A percentile compares a stretch with the other conserved stretches of the same genome.
Evolutionary conservation across 1,284 basidiomycete genomes (phyloP).

Genomic region (Fomitopsis betulina): DNA sequence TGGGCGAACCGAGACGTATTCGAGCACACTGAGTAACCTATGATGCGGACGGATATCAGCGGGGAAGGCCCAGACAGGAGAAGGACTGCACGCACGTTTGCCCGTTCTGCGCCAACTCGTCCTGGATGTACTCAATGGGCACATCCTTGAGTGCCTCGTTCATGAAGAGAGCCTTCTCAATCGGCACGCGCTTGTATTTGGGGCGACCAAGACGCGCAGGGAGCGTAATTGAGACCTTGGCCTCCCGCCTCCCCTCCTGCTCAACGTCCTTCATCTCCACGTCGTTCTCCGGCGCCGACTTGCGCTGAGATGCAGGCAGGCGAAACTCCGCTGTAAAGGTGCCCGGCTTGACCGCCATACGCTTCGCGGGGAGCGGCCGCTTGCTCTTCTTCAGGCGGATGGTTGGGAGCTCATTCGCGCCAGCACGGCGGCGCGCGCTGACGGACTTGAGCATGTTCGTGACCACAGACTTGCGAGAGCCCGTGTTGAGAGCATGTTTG

Average conservation of each 20-base stretch:
- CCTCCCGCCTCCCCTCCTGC: neutral
- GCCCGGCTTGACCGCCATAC: constrained; percentile 4
- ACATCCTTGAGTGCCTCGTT: constrained; percentile 29
- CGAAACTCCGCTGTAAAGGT: neutral
- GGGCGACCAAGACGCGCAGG: constrained; percentile 32
- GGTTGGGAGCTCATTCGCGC: neutral
- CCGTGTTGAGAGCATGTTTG: constrained; percentile 6
- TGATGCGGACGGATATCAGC: neutral
- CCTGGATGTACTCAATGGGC: constrained; percentile 32
- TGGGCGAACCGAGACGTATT: constrained; percentile 10
- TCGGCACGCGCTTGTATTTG: constrained; percentile 22
- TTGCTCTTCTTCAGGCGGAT: neutral
- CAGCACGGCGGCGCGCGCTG: neutral
- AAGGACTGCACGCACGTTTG: constrained; percentile 25
- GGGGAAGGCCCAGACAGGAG: neutral
- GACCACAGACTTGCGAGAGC: constrained; percentile 12
- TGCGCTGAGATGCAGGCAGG: neutral
- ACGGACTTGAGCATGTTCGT: constrained; percentile 9
- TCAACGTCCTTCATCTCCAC: constrained; percentile 8
- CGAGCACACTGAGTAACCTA: constrained; percentile 8
- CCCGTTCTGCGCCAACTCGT: constrained; percentile 25
- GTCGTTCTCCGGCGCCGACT: neutral
- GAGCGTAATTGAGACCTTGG: constrained; percentile 14
- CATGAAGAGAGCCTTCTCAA: constrained; percentile 24
- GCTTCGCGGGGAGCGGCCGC: neutral